phyloP scores from a whole-genome alignment of 2,329 filamentous ascomycete genomes.

The Colletotrichum sp. region DNA sequence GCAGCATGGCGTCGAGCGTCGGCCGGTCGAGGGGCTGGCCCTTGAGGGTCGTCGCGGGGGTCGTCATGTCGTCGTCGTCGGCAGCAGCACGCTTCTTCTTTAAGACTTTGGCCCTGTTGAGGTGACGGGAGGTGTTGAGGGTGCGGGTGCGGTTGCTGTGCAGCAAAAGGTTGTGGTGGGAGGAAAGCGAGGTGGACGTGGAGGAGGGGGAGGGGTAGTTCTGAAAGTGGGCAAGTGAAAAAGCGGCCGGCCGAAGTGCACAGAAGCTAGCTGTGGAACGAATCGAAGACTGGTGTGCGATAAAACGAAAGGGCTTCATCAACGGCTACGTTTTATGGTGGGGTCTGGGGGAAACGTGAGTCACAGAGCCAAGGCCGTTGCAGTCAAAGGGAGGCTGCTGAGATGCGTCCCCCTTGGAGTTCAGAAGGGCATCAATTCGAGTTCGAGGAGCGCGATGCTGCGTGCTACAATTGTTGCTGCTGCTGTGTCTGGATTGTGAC shows the following conservation, averaged over 20 bases:
- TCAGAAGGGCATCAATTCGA: background rate
- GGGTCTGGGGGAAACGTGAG: slow-evolving; percentile 16
- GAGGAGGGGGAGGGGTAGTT: slow-evolving; percentile 21
- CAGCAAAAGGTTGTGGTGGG: background rate
- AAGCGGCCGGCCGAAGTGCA: slow-evolving; percentile 22
- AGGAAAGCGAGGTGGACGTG: background rate
- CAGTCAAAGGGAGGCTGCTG: background rate
- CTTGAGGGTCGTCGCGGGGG: slow-evolving; percentile 75
- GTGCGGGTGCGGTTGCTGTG: background rate
- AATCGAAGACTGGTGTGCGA: slow-evolving; percentile 21
- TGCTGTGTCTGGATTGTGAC: background rate
- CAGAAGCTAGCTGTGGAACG: slow-evolving; percentile 23
- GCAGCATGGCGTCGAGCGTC: slow-evolving; percentile 82
- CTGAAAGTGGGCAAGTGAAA: slow-evolving; percentile 15
- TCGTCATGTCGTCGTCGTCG: slow-evolving; percentile 45
- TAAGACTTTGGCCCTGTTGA: slow-evolving; percentile 4
- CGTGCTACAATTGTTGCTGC: background rate
- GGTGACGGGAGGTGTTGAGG: slow-evolving; percentile 12
- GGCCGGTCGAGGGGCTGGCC: slow-evolving; percentile 88
- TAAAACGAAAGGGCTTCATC: slow-evolving; percentile 23
- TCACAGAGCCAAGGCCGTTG: slow-evolving; percentile 3
- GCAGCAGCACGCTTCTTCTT: background rate
- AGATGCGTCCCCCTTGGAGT: background rate
- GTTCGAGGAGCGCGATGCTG: background rate
- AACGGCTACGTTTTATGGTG: slow-evolving; percentile 11